A percentile compares a stretch with the other conserved stretches of the same genome.
phyloP scores from a whole-genome alignment of 139 green algal genomes.

The Chlamydomonas sphaeroides region DNA sequence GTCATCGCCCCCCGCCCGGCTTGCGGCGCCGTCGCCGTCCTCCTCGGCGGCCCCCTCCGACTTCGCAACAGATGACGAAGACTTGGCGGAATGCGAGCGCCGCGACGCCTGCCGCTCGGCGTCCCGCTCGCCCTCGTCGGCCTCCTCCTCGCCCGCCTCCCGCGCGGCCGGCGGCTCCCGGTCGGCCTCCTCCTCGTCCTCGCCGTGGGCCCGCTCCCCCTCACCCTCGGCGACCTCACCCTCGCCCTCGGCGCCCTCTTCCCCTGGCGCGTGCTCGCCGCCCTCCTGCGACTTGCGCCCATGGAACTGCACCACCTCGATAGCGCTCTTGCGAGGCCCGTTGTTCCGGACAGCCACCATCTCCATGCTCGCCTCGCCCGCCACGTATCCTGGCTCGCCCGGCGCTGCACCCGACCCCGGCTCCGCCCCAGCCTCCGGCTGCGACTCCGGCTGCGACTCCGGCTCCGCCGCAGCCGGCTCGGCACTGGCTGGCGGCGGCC shows the following conservation, averaged over 20 bases:
- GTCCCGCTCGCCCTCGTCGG: not conserved
- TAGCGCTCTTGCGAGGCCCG: not conserved
- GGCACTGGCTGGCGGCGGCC: not conserved
- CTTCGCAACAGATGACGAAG: too few relatives aligned
- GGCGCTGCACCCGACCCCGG: too few relatives aligned
- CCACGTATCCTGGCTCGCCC: too few relatives aligned
- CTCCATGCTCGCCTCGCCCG: slow-evolving; percentile 17
- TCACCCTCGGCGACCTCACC: slow-evolving; percentile 1
- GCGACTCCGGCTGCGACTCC: not conserved
- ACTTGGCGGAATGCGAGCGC: too few relatives aligned
- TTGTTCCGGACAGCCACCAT: slow-evolving; percentile 26
- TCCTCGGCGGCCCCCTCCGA: not conserved
- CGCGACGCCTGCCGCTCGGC: not conserved
- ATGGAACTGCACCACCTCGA: slow-evolving; percentile 2
- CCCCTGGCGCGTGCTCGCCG: too few relatives aligned
- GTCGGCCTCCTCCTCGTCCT: not conserved
- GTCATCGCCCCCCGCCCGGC: not conserved
- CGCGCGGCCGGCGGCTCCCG: too few relatives aligned
- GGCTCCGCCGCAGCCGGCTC: not conserved
- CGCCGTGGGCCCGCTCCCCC: too few relatives aligned
- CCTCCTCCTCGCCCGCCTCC: not conserved
- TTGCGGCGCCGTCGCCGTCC: too few relatives aligned
- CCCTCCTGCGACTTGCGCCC: not conserved
- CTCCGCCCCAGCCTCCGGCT: not conserved
- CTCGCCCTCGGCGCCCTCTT: not conserved